These are phyloP conservation scores for Leptomonas seymouri DNA, from an alignment of 208 protist genomes.

Conservation along the genomic window DNA sequence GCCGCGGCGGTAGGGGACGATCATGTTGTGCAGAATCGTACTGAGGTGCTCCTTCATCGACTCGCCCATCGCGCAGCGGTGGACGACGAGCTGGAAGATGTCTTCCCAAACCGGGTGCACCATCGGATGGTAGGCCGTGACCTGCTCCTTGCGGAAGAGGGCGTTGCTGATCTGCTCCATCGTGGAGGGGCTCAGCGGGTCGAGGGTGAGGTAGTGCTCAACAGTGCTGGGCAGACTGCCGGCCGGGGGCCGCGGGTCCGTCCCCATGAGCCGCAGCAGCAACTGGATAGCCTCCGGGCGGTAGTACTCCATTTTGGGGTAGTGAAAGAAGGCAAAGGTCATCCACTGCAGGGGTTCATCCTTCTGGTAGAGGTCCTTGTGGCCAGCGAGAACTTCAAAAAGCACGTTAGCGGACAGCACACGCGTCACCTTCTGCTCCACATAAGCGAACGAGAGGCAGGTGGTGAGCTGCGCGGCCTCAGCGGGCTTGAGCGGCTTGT, in stretches of 20 bases:
- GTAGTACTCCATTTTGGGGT: constrained; percentile 90
- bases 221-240: constrained; percentile 45
- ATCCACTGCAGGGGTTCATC: constrained; percentile 70
- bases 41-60: constrained; percentile 87
- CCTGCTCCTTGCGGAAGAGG: constrained; percentile 89
- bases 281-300: constrained; percentile 86
- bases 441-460: constrained; percentile 82
- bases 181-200: constrained; percentile 72
- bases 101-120: constrained; percentile 90
- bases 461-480: constrained; percentile 49
- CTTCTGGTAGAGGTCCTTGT: constrained; percentile 36
- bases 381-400: constrained; percentile 50
- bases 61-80: constrained; percentile 74
- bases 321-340: constrained; percentile 86
- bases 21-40: constrained; percentile 83
- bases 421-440: constrained; percentile 84
- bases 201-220: constrained; percentile 47
- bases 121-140: constrained; percentile 83
- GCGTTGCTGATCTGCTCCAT: constrained; percentile 86
- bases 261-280: constrained; percentile 71
- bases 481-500: constrained; percentile 34
- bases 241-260: constrained; percentile 28
- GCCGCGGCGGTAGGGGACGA: constrained; percentile 86
- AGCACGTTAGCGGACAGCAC: constrained; percentile 78
- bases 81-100: constrained; percentile 71